Evolutionary conservation across 345 rosid genomes (phyloP), one percentile per base, ranked within the genome.

Genomic region (Xanthoceras sorbifolium): DNA sequence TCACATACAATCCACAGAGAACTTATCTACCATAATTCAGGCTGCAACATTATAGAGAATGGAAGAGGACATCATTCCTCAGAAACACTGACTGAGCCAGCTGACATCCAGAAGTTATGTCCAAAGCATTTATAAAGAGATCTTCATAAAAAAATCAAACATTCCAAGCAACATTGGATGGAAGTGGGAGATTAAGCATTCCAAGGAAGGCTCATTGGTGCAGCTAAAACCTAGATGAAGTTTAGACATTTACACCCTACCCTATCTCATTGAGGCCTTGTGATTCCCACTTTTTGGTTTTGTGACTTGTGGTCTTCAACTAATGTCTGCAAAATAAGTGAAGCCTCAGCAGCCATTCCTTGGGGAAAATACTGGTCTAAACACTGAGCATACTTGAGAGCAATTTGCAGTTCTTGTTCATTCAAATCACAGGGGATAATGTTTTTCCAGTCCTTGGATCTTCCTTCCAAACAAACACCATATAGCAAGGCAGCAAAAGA

Each of bases 391-490:
- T 85, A 92, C 81, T 72, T 87, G 73, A 80, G 74, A 75, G 92
- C 89, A 48, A 86, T 64, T 62, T 81, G 85, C 28, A 91, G 84
- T 74, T 86, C 89, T 65, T 68, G 80, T 69, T 85, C 82, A 67
- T 83, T 84, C 66, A 91, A 81, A 69, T 80, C 69, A 78, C 83
- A 75, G 22, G 89, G 79, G 22, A 82, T 57, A 29, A 74, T 11
- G 22, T 75, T 85, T 76, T 79, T 79, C 97, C 94, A 89, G 25
- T 88, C 87, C 76, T 85, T 82, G 50, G 83, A 88, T 79, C 84
- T 77, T 69, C 88, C 90, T 64, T 87, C 92, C 82, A 79, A 83
- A 76, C 89, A 90, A 77, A 89, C 67, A 34, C 97, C 94, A 68
- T 88, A 86, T 25, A 95, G 82, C 81, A 95, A 72, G 59, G 90